Percentiles rank a stretch among this genome's conserved stretches.
Evolutionary conservation across 371 early-diverging fungal species (phyloP).

Genomic region (Saksenaea oblongispora): DNA sequence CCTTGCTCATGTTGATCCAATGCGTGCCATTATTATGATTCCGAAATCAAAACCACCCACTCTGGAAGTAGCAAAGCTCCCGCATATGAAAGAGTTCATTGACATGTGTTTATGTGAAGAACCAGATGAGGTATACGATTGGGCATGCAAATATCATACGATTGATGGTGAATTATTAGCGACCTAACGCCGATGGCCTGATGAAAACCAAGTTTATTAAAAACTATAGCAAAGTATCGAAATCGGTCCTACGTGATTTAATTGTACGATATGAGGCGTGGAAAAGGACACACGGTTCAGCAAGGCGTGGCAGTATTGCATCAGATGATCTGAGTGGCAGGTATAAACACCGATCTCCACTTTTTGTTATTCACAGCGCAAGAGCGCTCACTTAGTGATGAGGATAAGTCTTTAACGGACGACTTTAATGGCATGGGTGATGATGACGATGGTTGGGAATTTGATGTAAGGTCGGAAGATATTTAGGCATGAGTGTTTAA

Average conservation of each 20-base stretch:
- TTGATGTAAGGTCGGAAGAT: constrained; percentile 33
- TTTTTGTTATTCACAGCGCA: neutral
- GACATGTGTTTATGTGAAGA: constrained; percentile 84
- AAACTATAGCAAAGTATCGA: constrained; percentile 45
- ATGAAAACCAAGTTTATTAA: constrained; percentile 61
- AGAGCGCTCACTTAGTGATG: constrained; percentile 11
- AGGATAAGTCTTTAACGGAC: constrained; percentile 21
- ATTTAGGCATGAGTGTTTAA: neutral
- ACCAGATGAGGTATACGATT: constrained; percentile 69
- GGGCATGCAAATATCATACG: neutral
- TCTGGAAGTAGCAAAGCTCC: constrained; percentile 73
- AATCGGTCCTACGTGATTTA: constrained; percentile 46
- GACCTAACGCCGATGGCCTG: constrained; percentile 62
- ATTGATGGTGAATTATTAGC: constrained; percentile 25
- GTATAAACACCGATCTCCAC: constrained; percentile 16
- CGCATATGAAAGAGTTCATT: constrained; percentile 89
- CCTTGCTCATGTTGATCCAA: constrained; percentile 89
- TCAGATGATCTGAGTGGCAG: constrained; percentile 47
- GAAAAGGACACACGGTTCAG: constrained; percentile 45
- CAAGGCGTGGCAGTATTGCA: constrained; percentile 40
- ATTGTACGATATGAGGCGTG: constrained; percentile 54
- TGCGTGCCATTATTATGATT: constrained; percentile 88
- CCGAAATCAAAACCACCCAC: constrained; percentile 74
- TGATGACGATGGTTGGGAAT: constrained; percentile 46
- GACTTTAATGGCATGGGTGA: constrained; percentile 27